A percentile compares a stretch with the other conserved stretches of the same genome.
Conservation (phyloP, 768 basidiomycete genomes). For the Rhizopogon salebrosus region DNA sequence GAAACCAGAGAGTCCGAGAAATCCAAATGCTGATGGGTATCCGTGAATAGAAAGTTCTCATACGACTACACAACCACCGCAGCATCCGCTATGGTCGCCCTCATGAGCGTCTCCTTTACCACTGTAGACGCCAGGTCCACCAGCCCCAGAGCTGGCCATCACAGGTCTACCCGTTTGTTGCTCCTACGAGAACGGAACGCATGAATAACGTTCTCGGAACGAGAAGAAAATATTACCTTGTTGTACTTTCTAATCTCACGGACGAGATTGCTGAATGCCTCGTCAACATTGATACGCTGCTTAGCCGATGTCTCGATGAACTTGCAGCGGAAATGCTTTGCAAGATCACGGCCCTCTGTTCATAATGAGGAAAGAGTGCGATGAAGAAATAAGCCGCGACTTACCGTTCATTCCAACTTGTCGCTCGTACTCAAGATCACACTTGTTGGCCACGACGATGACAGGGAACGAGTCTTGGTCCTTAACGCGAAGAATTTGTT, state of each 20-base stretch:
- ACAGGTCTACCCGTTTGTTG: slow-evolving; percentile 74
- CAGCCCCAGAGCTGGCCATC: slow-evolving; percentile 38
- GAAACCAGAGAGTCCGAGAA: slow-evolving; percentile 4
- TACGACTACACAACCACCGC: slow-evolving; percentile 60
- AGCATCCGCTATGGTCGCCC: slow-evolving; percentile 58
- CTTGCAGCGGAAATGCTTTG: slow-evolving; percentile 89
- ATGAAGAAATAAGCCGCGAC: slow-evolving; percentile 11
- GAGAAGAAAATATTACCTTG: slow-evolving; percentile 49
- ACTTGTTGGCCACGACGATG: slow-evolving; percentile 97
- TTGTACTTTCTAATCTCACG: slow-evolving; percentile 92
- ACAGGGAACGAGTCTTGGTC: slow-evolving; percentile 95
- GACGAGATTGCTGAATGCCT: slow-evolving; percentile 90
- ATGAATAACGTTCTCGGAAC: background rate
- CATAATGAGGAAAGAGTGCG: background rate
- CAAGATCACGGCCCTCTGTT: slow-evolving; percentile 94
- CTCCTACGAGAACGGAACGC: slow-evolving; percentile 38
- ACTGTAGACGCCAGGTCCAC: slow-evolving; percentile 44
- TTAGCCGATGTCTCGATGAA: slow-evolving; percentile 97
- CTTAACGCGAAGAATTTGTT: slow-evolving; percentile 94
- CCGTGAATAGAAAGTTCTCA: slow-evolving; percentile 18
- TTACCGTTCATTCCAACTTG: slow-evolving; percentile 93
- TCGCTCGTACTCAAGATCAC: slow-evolving; percentile 91
- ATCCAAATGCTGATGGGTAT: background rate
- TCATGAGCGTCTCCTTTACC: slow-evolving; percentile 39
- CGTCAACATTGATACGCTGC: slow-evolving; percentile 94